Percentiles rank a stretch among this genome's conserved stretches.
These are phyloP conservation scores for Aegilops speltoides DNA, from an alignment of 176 grass and related monocot genomes.

Conservation along the genomic window DNA sequence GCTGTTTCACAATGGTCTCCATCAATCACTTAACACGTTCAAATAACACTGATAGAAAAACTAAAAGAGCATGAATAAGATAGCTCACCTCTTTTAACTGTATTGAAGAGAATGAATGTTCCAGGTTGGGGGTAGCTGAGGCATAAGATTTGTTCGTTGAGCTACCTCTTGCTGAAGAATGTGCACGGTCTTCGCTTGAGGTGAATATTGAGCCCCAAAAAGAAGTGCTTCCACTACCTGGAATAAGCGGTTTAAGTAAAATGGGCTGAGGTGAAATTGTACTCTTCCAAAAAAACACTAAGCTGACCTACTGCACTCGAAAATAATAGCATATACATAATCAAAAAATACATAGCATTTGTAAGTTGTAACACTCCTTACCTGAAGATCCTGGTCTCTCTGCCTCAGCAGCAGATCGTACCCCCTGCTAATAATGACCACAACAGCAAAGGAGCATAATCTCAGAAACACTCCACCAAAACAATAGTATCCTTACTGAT, in stretches of 20 bases:
- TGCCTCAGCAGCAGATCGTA: constrained; percentile 56
- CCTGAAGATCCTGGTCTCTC: constrained; percentile 88
- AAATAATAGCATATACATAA: constrained; percentile 13
- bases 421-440: constrained; percentile 53
- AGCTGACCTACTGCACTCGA: background rate
- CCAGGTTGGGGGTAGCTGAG: constrained; percentile 40
- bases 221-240: constrained; percentile 64
- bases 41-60: constrained; percentile 16
- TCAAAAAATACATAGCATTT: background rate
- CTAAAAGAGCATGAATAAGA: background rate
- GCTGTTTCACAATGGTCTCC: constrained; percentile 54
- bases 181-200: constrained; percentile 62
- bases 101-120: constrained; percentile 73
- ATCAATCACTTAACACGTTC: constrained; percentile 28
- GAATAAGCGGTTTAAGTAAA: constrained; percentile 25
- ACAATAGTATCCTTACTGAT: background rate
- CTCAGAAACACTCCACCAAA: background rate
- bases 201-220: constrained; percentile 90
- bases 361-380: constrained; percentile 42
- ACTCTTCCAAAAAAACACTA: background rate
- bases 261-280: background rate
- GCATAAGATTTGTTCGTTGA: constrained; percentile 55
- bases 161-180: constrained; percentile 58
- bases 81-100: constrained; percentile 75
- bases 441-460: constrained; percentile 15